These are phyloP conservation scores for Colletotrichum somersetense DNA, from an alignment of 2,329 filamentous ascomycete species.

Conservation along the genomic window DNA sequence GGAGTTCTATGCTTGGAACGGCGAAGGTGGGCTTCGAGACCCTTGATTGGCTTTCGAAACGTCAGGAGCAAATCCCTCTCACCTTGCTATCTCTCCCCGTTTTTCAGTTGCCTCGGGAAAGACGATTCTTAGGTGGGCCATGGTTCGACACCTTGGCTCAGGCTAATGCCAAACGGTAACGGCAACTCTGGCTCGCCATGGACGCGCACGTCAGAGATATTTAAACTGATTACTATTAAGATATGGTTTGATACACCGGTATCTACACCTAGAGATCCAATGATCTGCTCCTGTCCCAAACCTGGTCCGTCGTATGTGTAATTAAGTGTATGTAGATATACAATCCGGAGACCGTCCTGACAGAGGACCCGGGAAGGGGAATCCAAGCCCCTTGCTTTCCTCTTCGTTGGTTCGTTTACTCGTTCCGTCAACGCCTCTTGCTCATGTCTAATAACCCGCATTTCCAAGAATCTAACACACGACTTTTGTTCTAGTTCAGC, in stretches of 20 bases:
- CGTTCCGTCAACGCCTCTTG: slow-evolving; percentile 25
- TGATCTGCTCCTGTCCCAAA: slow-evolving; percentile 30
- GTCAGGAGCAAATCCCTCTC: too few relatives aligned
- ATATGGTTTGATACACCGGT: slow-evolving; percentile 21
- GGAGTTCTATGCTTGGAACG: too few relatives aligned
- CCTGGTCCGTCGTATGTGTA: slow-evolving; percentile 19
- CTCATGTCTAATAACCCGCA: slow-evolving; percentile 30
- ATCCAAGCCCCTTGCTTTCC: not conserved
- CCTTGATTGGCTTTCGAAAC: too few relatives aligned
- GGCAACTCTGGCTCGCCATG: too few relatives aligned
- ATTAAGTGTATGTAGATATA: slow-evolving; percentile 27
- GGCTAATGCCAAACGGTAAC: too few relatives aligned
- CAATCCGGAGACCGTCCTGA: slow-evolving; percentile 21
- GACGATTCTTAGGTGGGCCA: too few relatives aligned
- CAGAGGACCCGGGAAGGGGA: slow-evolving; percentile 12
- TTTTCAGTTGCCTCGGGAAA: too few relatives aligned
- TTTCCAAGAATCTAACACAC: not conserved
- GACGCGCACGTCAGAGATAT: not conserved
- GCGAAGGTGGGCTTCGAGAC: too few relatives aligned
- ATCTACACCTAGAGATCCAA: slow-evolving; percentile 33
- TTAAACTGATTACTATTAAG: slow-evolving; percentile 33
- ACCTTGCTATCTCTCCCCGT: too few relatives aligned
- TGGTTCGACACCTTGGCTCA: too few relatives aligned
- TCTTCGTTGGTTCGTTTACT: slow-evolving; percentile 31
- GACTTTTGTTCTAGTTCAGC: slow-evolving; percentile 50